A percentile compares a stretch with the other conserved stretches of the same genome.
Conservation (phyloP, 345 rosid genomes). For the Ailanthus altissimus region DNA sequence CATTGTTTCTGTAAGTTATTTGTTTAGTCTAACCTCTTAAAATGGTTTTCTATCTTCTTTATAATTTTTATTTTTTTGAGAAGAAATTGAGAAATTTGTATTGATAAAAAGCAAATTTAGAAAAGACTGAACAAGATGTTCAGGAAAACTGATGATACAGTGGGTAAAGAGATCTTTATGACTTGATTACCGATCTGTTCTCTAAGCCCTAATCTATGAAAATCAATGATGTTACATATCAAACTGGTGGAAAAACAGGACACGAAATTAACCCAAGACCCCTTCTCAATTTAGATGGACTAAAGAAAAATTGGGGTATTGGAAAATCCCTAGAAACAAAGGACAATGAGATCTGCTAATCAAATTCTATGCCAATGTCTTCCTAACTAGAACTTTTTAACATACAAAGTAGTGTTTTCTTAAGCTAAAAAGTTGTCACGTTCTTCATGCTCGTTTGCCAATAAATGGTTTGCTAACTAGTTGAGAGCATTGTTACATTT, state of each 20-base stretch:
- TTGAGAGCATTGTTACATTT: conserved; percentile 21
- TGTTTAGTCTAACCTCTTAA: background rate
- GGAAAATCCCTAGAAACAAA: background rate
- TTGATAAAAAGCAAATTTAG: background rate
- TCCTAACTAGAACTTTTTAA: background rate
- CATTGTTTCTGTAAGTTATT: background rate
- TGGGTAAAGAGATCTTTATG: background rate
- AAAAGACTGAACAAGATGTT: background rate
- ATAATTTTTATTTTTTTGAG: background rate
- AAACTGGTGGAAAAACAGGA: background rate
- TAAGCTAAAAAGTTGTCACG: background rate
- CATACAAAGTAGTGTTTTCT: background rate
- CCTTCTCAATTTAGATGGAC: background rate
- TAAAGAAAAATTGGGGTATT: background rate
- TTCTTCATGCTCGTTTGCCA: background rate
- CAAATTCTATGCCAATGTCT: background rate
- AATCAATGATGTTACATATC: background rate
- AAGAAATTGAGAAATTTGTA: background rate
- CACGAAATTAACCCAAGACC: background rate
- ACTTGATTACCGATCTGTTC: background rate
- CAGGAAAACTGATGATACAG: background rate
- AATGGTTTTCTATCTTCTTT: background rate
- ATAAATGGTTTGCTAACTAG: conserved; percentile 10
- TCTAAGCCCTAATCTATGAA: background rate
- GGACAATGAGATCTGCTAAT: background rate